phyloP scores from a whole-genome alignment of 768 basidiomycete species.

The Fomitopsis pulvina region DNA sequence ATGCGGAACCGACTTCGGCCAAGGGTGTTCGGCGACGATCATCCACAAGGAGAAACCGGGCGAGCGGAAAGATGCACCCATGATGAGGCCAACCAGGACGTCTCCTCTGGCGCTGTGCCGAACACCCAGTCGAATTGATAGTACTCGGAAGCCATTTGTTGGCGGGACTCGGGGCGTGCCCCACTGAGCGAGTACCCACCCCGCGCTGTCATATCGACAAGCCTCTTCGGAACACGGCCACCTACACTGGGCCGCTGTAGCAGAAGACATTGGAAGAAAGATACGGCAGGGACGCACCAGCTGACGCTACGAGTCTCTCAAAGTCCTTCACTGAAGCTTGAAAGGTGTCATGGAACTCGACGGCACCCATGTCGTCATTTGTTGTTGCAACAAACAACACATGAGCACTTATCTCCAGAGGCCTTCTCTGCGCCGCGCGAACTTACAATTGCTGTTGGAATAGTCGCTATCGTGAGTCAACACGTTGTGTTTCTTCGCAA shows the following conservation, averaged over 20 bases:
- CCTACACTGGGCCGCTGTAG: too few relatives aligned
- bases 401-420: too few relatives aligned
- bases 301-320: conserved; percentile 33
- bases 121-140: conserved; percentile 46
- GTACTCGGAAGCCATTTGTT: conserved; percentile 52
- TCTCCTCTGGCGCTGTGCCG: conserved; percentile 55
- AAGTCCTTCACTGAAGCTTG: conserved; percentile 34
- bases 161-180: conserved; percentile 35
- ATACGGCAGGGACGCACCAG: conserved; percentile 31
- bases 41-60: conserved; percentile 17
- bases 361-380: conserved; percentile 43
- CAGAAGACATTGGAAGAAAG: not conserved
- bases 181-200: conserved; percentile 49
- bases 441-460: conserved; percentile 36
- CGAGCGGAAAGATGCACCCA: conserved; percentile 38
- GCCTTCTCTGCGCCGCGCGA: not conserved
- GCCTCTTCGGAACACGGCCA: conserved; percentile 33
- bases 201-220: conserved; percentile 48
- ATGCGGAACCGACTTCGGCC: conserved; percentile 18
- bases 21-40: conserved; percentile 14
- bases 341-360: conserved; percentile 42
- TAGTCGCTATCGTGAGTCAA: conserved; percentile 38
- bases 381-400: conserved; percentile 37
- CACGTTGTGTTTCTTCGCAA: conserved; percentile 51
- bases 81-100: conserved; percentile 56